These are phyloP conservation scores for Boletus rex-veris DNA, from an alignment of 768 basidiomycete species.

Conservation along the genomic window DNA sequence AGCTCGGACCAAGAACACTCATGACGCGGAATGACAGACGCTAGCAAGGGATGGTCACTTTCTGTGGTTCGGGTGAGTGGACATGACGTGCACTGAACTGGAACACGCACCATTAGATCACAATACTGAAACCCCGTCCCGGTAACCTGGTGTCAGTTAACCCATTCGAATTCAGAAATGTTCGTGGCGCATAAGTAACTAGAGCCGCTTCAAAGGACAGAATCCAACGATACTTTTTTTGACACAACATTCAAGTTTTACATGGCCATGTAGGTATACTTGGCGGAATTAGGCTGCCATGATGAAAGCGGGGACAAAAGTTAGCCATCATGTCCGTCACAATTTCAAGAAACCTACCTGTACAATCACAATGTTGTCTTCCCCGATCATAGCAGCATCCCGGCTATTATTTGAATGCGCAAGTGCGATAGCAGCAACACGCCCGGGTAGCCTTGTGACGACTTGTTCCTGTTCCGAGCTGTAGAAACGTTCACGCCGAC, in stretches of 20 bases:
- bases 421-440: conserved; percentile 19
- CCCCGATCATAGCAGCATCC: conserved; percentile 35
- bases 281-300: conserved; percentile 9
- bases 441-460: conserved; percentile 28
- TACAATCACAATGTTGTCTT: conserved; percentile 34
- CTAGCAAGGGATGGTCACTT: too few relatives aligned
- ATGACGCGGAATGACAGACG: too few relatives aligned
- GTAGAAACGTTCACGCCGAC: conserved; percentile 15
- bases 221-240: conserved; percentile 34
- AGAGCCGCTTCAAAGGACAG: background rate
- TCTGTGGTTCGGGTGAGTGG: too few relatives aligned
- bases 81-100: too few relatives aligned
- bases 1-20: too few relatives aligned
- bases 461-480: conserved; percentile 17
- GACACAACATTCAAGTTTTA: conserved; percentile 3
- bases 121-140: too few relatives aligned
- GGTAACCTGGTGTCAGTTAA: too few relatives aligned
- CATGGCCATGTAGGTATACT: conserved; percentile 29
- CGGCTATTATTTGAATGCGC: conserved; percentile 14
- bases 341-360: conserved; percentile 19
- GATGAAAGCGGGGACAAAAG: background rate
- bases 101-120: too few relatives aligned
- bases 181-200: conserved; percentile 30
- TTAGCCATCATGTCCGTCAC: background rate
- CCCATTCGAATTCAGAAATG: conserved; percentile 40